A percentile compares a stretch with the other conserved stretches of the same genome.
These are phyloP conservation scores for Pichia phayaonensis DNA, from an alignment of 805 yeast species.

Conservation along the genomic window DNA sequence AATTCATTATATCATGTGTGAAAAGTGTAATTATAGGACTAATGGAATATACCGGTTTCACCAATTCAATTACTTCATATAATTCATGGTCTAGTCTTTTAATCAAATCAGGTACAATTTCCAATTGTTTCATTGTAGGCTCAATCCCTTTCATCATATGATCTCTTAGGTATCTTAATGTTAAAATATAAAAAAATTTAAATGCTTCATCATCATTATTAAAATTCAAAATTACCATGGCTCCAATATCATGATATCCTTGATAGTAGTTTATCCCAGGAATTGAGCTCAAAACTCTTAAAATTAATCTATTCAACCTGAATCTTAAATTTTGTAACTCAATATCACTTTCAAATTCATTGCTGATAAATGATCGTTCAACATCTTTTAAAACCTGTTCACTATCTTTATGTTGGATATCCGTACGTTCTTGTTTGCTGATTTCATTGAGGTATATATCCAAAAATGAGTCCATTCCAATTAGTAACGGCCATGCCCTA, in stretches of 20 bases:
- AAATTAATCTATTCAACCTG: slow-evolving; percentile 37
- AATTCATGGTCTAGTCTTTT: slow-evolving; percentile 39
- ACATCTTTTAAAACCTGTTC: slow-evolving; percentile 76
- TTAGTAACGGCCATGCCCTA: slow-evolving; percentile 44
- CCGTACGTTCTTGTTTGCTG: slow-evolving; percentile 16
- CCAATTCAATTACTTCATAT: slow-evolving; percentile 32
- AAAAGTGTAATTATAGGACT: slow-evolving; percentile 74
- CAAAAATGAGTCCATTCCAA: slow-evolving; percentile 15
- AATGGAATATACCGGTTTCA: slow-evolving; percentile 59
- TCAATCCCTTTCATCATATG: slow-evolving; percentile 70
- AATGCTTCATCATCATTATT: slow-evolving; percentile 30
- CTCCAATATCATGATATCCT: slow-evolving; percentile 85
- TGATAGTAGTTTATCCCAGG: slow-evolving; percentile 75
- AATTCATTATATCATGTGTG: slow-evolving; percentile 56
- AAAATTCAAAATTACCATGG: slow-evolving; percentile 53
- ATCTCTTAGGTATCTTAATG: slow-evolving; percentile 66
- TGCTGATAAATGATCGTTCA: slow-evolving; percentile 53
- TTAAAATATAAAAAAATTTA: slow-evolving; percentile 44
- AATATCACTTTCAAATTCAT: slow-evolving; percentile 19
- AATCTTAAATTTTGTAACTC: slow-evolving; percentile 28
- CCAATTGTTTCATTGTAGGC: slow-evolving; percentile 58
- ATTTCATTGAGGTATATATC: not conserved
- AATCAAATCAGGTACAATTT: slow-evolving; percentile 57
- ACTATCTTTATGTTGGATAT: slow-evolving; percentile 53
- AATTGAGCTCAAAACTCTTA: slow-evolving; percentile 48